phyloP scores from a whole-genome alignment of 148 eudicot species.

The Diospyros kaki region DNA sequence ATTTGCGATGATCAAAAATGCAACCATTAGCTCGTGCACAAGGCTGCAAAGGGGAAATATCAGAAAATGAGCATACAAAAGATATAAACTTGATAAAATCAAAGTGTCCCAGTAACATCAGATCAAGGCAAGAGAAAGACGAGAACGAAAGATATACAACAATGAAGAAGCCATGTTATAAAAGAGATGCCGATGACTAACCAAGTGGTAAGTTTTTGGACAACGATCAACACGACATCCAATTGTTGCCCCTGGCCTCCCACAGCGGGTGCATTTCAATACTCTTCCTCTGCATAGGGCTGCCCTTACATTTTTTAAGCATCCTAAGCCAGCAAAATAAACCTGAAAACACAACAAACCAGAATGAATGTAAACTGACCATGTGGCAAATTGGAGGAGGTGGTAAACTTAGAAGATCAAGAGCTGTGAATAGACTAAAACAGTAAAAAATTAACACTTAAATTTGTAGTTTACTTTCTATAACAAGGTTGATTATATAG shows the following conservation, averaged over 20 bases:
- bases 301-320: slow-evolving; percentile 90
- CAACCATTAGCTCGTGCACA: slow-evolving; percentile 93
- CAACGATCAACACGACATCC: slow-evolving; percentile 98
- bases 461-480: slow-evolving; percentile 26
- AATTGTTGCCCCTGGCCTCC: slow-evolving; percentile 95
- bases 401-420: not conserved
- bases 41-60: slow-evolving; percentile 46
- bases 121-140: not conserved
- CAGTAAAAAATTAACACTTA: slow-evolving; percentile 13
- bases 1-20: slow-evolving; percentile 90
- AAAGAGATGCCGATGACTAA: slow-evolving; percentile 25
- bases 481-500: slow-evolving; percentile 19
- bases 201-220: slow-evolving; percentile 97
- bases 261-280: slow-evolving; percentile 85
- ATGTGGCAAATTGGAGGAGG: not conserved
- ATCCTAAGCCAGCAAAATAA: slow-evolving; percentile 92
- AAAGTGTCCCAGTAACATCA: not conserved
- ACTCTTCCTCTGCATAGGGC: slow-evolving; percentile 96
- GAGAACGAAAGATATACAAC: not conserved
- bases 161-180: not conserved
- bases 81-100: not conserved
- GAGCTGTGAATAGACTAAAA: not conserved
- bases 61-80: slow-evolving; percentile 18
- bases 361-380: slow-evolving; percentile 9
- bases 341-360: slow-evolving; percentile 50